Evolutionary conservation across 805 yeast species (phyloP).

Genomic region (Cyberlindnera samutprakarnensis): DNA sequence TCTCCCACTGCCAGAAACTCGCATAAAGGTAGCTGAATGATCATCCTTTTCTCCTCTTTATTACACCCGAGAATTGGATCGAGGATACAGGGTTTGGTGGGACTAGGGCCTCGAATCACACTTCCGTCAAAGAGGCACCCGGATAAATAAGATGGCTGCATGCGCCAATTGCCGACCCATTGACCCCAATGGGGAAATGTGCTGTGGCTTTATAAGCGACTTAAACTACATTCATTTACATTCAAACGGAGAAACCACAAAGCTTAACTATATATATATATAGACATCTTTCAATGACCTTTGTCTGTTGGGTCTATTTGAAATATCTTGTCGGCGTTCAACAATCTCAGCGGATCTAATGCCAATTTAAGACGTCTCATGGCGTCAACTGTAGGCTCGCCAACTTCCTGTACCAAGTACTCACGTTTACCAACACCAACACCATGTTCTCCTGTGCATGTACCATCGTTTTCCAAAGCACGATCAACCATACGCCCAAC

Average conservation of each 20-base stretch:
- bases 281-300: slow-evolving; percentile 4
- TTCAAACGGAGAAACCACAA: too few species aligned
- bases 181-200: neutral
- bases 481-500: slow-evolving; percentile 56
- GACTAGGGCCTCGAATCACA: too few species aligned
- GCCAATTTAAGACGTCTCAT: slow-evolving; percentile 73
- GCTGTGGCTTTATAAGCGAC: neutral
- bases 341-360: slow-evolving; percentile 61
- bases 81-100: too few species aligned
- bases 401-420: slow-evolving; percentile 54
- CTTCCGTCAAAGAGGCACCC: too few species aligned
- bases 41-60: too few species aligned
- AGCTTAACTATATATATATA: too few species aligned
- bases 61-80: too few species aligned
- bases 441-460: slow-evolving; percentile 86
- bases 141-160: too few species aligned
- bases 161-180: too few species aligned
- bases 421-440: slow-evolving; percentile 73
- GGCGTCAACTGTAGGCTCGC: slow-evolving; percentile 54
- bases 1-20: too few species aligned
- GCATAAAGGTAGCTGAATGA: too few species aligned
- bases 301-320: slow-evolving; percentile 51
- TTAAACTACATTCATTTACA: neutral
- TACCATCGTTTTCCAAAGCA: slow-evolving; percentile 69
- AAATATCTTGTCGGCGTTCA: slow-evolving; percentile 78